Evolutionary conservation across 2,329 filamentous ascomycete species (phyloP).

Genomic region (Clonostachys solani): DNA sequence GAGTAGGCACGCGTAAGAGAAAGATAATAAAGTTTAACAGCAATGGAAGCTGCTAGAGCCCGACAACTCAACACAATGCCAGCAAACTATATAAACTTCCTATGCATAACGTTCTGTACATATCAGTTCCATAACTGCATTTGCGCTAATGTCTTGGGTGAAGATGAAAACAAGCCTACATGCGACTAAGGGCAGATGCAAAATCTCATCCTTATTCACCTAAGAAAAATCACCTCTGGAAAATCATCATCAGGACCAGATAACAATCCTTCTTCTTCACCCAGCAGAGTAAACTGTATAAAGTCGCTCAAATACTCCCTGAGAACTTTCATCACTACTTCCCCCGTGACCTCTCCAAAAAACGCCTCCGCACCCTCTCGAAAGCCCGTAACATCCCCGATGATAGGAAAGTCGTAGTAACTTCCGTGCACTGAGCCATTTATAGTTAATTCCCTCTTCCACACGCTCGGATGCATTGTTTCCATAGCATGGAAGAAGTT

Average conservation of each 20-base stretch:
- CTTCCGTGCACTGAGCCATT: slow-evolving; percentile 18
- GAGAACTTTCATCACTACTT: slow-evolving; percentile 16
- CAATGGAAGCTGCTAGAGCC: no score
- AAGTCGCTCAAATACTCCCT: slow-evolving; percentile 19
- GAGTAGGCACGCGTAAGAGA: no score
- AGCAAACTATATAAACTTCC: no score
- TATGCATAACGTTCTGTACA: no score
- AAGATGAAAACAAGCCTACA: no score
- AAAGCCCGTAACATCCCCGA: slow-evolving; percentile 15
- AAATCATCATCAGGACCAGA: slow-evolving; percentile 4
- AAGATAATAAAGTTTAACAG: no score
- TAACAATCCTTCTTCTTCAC: slow-evolving; percentile 8
- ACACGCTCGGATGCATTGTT: slow-evolving; percentile 11
- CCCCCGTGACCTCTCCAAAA: slow-evolving; percentile 18
- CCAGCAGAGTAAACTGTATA: slow-evolving; percentile 16
- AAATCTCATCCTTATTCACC: not conserved
- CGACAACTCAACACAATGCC: no score
- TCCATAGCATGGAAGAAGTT: slow-evolving; percentile 14
- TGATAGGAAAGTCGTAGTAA: slow-evolving; percentile 19
- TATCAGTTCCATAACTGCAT: no score
- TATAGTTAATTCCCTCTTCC: slow-evolving; percentile 21
- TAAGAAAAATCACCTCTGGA: slow-evolving; percentile 4
- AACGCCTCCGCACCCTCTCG: slow-evolving; percentile 7
- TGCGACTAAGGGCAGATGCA: no score
- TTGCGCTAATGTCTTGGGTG: no score